A percentile compares a stretch with the other conserved stretches of the same genome.
phyloP scores from a whole-genome alignment of 2,329 filamentous ascomycete genomes.

The Trichophyton verrucosum region DNA sequence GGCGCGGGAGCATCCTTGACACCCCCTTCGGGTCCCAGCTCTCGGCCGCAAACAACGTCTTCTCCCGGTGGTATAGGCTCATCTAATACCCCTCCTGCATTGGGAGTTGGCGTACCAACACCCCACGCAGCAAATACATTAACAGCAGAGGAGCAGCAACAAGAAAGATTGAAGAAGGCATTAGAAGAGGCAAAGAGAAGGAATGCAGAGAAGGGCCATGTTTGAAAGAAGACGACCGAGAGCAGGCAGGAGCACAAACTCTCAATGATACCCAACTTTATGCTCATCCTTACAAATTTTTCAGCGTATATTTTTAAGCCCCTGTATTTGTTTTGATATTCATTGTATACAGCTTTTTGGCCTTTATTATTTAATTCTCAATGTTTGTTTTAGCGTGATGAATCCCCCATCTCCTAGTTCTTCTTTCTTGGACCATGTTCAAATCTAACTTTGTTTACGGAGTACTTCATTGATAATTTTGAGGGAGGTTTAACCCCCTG shows the following conservation, averaged over 20 bases:
- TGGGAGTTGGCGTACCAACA: neutral
- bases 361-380: neutral
- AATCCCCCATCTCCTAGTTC: neutral
- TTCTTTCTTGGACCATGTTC: neutral
- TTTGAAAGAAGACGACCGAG: neutral
- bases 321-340: neutral
- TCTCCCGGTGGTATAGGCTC: neutral
- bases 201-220: constrained; percentile 31
- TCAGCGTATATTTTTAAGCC: neutral
- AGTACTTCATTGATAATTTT: neutral
- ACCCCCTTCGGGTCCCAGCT: neutral
- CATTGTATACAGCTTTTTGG: neutral
- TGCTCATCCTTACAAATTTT: neutral
- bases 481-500: neutral
- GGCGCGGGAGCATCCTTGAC: neutral
- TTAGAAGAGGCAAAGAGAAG: constrained; percentile 44
- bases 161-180: constrained; percentile 37
- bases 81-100: neutral
- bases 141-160: constrained; percentile 27
- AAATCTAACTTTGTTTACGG: neutral
- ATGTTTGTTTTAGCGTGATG: neutral
- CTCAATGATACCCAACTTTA: neutral
- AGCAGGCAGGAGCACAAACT: neutral
- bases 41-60: neutral
- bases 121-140: neutral